Base-by-base conservation (phyloP, 2,329 filamentous ascomycete species). In the Xylaria sp. region DNA sequence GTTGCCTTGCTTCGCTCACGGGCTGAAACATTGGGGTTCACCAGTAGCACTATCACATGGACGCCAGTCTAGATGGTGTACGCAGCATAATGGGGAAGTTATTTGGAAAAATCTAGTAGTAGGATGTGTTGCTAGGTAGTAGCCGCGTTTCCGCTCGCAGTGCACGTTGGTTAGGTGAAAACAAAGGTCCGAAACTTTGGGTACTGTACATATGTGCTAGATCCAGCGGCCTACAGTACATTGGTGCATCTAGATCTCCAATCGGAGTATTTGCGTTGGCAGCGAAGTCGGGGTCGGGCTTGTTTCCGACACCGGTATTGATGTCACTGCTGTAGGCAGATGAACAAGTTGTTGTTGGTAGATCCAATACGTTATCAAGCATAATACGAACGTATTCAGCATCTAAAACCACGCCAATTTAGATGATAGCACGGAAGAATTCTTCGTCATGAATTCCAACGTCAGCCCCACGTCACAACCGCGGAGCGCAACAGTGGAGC, bases 381-480 rank as follows among this genome's bases (percentile, higher is more conserved):
- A n/a, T n/a, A n/a, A n/a, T n/a, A n/a, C n/a, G n/a, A n/a, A n/a
- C n/a, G n/a, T n/a, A n/a, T n/a, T n/a, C 28, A 31, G 9, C 28
- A 31, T 31, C 4, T 9, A 4, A 31, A 9, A 31, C 28, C 54
- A 61, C 38, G 49, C 35, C 50, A 60, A 40, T 46, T 8, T 46
- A 57, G 23, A 61, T 42, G 49, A 58, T 42, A 58, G 33, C 60
- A 55, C 46, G 31, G 50, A 43, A 55, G 54, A 59, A 45, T 33
- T 45, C 17, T 12, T 15, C 33, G 21, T 57, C 19, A n/a, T n/a
- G 12, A 45, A 42, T 50, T 9, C 60, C 46, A 50, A 49, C 46
- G 51, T 60, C 51, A 56, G 61, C 57, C 61, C 61, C 61, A 57
- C 61, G 53, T 61, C 57, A 61, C 57, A 61, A 28, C 25, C 37